Evolutionary conservation across 2,329 filamentous ascomycete species (phyloP), one percentile per base, ranked within the genome.

Genomic region (Colletotrichum salicis): DNA sequence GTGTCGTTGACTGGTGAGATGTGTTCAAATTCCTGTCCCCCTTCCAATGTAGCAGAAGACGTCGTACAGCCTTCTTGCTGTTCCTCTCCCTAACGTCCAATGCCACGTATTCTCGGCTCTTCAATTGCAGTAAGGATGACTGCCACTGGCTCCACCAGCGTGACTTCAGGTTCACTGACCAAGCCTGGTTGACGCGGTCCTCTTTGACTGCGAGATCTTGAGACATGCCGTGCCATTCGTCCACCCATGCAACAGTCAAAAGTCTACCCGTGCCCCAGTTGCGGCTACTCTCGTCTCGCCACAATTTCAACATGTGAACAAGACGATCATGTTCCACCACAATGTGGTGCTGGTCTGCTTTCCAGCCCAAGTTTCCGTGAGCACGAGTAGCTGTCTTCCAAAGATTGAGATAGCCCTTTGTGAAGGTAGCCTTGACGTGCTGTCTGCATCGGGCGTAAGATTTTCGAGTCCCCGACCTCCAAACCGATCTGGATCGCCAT

Each of bases 61-160:
- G 64, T 22, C 68, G 71, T 7, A 66, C 62, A 13, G 54, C 59
- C 35, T 70, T 73, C 37, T 73, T 73, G 19, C 58, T 57, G 52
- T 73, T 74, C 29, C 72, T 66, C 41, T 72, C 71, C 19, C 52
- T 58, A 22, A 74, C 73, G 48, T 74, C 71, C 22, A 54, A 57
- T 13, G 72, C 71, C 37, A 74, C 62, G 12, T 74, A 74, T 24
- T 68, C 63, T 41, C 72, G 64, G 31, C 71, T 70, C 33, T 74
- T 73, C 10, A 74, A 58, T 27, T 74, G 73, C n/a, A 74, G 67
- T 7, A 71, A 55, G 3, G 72, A 54, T 5, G 71, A 66, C n/a
- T 67, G 71, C 73, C 73, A 74, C 29, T 73, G 72, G 12, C 64
- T 67, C 71, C 71, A 74, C 7, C 71, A 62, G 13, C 64, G 68